Conservation (phyloP, 139 green algal genomes). For the Chlorella sp. region DNA sequence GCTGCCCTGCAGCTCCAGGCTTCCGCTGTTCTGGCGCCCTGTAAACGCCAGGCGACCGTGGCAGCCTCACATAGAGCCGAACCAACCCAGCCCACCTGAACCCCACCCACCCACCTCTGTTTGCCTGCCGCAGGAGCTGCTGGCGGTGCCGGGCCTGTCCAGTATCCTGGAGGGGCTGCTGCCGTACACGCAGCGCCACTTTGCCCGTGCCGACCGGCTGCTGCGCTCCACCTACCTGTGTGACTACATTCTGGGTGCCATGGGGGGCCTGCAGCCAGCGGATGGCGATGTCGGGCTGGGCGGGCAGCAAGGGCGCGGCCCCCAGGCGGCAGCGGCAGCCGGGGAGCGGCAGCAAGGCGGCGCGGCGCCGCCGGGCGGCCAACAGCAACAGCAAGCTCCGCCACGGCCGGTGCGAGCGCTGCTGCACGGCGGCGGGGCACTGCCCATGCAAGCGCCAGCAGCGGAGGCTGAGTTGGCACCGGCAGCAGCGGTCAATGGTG, state of each 20-base stretch:
- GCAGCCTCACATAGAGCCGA: too few species aligned
- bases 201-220: constrained; percentile 83
- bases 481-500: background rate
- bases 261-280: constrained; percentile 59
- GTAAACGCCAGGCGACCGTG: background rate
- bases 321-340: background rate
- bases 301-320: background rate
- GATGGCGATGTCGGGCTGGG: background rate
- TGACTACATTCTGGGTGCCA: constrained; percentile 85
- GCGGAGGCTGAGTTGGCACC: background rate
- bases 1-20: background rate
- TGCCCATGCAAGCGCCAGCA: background rate
- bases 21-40: background rate
- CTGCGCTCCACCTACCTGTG: constrained; percentile 82
- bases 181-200: constrained; percentile 89
- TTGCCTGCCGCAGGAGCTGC: constrained; percentile 47
- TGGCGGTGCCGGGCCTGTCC: constrained; percentile 64
- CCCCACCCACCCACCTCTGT: background rate
- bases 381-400: background rate
- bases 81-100: background rate
- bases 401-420: background rate
- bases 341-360: background rate
- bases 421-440: background rate
- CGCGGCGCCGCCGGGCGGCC: background rate
- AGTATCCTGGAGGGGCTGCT: constrained; percentile 83